Percentiles rank a stretch among this genome's conserved stretches.
Conservation (phyloP, 352 stramenopile genomes). For the Globisporangium echinulatum region DNA sequence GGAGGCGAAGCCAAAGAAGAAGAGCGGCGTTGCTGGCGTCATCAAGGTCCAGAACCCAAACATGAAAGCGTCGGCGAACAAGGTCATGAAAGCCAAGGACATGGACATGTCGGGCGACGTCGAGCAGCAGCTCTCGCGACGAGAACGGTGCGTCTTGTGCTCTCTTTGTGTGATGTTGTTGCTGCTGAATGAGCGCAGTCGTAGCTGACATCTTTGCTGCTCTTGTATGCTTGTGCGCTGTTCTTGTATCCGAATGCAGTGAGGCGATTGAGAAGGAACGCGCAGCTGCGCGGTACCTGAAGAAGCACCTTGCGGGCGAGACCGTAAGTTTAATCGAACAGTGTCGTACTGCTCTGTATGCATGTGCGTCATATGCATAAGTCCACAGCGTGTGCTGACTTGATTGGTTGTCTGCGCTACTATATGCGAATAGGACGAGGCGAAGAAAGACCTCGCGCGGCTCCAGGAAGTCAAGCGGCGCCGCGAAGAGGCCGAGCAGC, state of each 20-base stretch:
- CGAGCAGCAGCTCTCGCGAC: constrained; percentile 69
- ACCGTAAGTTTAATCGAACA: constrained; percentile 28
- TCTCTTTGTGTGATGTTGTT: not conserved
- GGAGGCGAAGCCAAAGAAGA: constrained; percentile 66
- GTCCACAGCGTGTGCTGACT: not conserved
- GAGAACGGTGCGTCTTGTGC: constrained; percentile 48
- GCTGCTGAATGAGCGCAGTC: not conserved
- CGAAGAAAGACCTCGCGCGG: constrained; percentile 80
- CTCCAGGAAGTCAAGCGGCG: constrained; percentile 74
- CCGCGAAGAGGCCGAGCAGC: constrained; percentile 73
- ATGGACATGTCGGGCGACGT: constrained; percentile 39
- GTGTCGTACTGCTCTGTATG: no score
- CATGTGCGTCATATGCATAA: not conserved
- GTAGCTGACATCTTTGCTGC: not conserved
- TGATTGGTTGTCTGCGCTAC: not conserved
- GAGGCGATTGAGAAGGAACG: constrained; percentile 85
- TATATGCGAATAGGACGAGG: constrained; percentile 39
- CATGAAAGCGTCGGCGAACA: constrained; percentile 51
- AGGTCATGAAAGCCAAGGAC: constrained; percentile 86
- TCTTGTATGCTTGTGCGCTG: not conserved
- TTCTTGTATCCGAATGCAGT: constrained; percentile 7
- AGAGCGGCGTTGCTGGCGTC: constrained; percentile 54
- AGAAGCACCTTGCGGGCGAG: constrained; percentile 80
- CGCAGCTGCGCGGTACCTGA: constrained; percentile 64
- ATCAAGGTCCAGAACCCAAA: constrained; percentile 86